Evolutionary conservation across 176 grass and related monocot genomes (phyloP), one percentile per base, ranked within the genome.

Genomic region (Pontederia crassipes): DNA sequence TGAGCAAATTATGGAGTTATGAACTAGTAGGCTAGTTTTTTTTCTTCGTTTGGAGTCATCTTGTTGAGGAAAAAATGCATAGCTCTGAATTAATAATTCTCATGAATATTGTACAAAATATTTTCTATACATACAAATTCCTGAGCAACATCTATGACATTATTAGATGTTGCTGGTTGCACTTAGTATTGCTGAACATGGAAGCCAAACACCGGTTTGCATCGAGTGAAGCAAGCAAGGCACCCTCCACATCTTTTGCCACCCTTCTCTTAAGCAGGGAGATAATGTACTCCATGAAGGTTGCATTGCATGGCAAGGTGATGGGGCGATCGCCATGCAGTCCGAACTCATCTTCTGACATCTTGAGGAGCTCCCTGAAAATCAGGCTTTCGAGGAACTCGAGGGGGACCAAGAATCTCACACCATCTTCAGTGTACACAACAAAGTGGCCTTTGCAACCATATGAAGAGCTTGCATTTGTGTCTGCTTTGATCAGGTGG

Each of bases 201-300:
- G 60, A 48, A 45, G 59, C 35, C 11, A 32, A 63, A 15, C 60
- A 63, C 8, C 32, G 60, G 14, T 63, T 48, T 16, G 60, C 35
- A 63, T 63, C 40, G 1, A 63, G 45, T 15, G 60, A 63, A 10
- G 35, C 60, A 63, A 63, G 60, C 40, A 63, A 46, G 7, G 40
- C 60, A 8, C 45, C 47, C 60, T 63, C 60, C 60, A 63, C 60
- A 63, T 63, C 60, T 46, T 10, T 45, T 4, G 60, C 13, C 12
- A 48, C 17, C 14, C 27, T 32, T 17, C 60, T 63, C 8, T 46
- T 13, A 32, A 63, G 60, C 40, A 63, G 47, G 60, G 60, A 63
- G 60, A 47, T 6, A 45, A 63, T 18, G 40, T 47, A 63, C 60
- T 63, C 60, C 35, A 63, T 63, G 60, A 63, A 63, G 2, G 20